These are phyloP conservation scores for Gymnopilus junonius DNA, from an alignment of 768 basidiomycete species.

Conservation along the genomic window DNA sequence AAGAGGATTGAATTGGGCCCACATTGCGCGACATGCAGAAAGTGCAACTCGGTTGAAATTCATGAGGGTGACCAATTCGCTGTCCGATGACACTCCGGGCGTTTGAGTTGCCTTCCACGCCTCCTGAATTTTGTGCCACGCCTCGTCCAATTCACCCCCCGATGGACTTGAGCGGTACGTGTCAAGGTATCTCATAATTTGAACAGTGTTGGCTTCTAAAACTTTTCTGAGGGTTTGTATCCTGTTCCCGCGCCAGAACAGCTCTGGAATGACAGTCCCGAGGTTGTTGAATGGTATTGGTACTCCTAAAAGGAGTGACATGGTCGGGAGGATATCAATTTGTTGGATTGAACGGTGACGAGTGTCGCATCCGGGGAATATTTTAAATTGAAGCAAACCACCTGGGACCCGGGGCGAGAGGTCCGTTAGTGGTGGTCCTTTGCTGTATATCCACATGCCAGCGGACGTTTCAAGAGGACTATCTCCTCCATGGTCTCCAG, in stretches of 20 bases:
- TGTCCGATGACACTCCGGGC: constrained; percentile 26
- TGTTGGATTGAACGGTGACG: constrained; percentile 79
- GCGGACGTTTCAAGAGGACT: constrained; percentile 82
- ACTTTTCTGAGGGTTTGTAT: constrained; percentile 56
- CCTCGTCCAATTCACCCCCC: constrained; percentile 73
- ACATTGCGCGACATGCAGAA: constrained; percentile 77
- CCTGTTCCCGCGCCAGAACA: constrained; percentile 65
- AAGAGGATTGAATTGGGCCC: constrained; percentile 91
- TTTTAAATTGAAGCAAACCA: constrained; percentile 53
- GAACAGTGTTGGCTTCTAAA: constrained; percentile 69
- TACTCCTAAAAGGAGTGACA: constrained; percentile 88
- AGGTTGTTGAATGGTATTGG: constrained; percentile 97
- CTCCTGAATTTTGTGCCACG: constrained; percentile 56
- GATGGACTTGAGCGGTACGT: constrained; percentile 74
- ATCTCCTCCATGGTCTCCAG: constrained; percentile 97
- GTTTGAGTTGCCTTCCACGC: constrained; percentile 45
- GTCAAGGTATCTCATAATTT: constrained; percentile 77
- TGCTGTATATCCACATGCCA: constrained; percentile 93
- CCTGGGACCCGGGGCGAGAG: constrained; percentile 43
- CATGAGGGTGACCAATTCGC: constrained; percentile 42
- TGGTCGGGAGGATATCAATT: constrained; percentile 89
- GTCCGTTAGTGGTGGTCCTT: constrained; percentile 55
- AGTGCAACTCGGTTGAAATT: constrained; percentile 68
- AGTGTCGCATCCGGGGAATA: constrained; percentile 61
- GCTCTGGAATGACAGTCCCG: constrained; percentile 88